A percentile compares a stretch with the other conserved stretches of the same genome.
Conservation (phyloP, 495 filamentous ascomycete species). For the Friedmanniomyces simplex region DNA sequence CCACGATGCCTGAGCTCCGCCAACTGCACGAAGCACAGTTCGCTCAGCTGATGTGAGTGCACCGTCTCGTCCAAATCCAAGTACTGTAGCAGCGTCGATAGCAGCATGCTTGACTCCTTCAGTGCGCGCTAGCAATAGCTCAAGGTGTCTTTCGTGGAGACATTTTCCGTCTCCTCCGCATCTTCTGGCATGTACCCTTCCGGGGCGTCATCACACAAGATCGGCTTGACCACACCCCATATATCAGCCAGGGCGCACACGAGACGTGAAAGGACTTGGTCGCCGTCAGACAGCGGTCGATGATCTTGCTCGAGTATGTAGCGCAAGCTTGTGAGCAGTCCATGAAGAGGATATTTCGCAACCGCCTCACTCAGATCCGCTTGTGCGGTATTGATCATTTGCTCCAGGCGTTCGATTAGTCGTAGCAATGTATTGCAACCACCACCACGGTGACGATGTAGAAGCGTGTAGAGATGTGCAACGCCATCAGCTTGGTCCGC, state of each 20-base stretch:
- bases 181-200: constrained; percentile 76
- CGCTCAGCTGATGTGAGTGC: constrained; percentile 41
- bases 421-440: constrained; percentile 6
- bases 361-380: constrained; percentile 23
- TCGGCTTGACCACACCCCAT: constrained; percentile 62
- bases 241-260: constrained; percentile 48
- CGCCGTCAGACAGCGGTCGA: not conserved
- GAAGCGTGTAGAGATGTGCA: constrained; percentile 41
- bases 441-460: not conserved
- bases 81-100: constrained; percentile 43
- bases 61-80: not conserved
- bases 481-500: constrained; percentile 82
- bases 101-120: constrained; percentile 69
- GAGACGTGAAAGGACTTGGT: constrained; percentile 43
- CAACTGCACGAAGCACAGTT: constrained; percentile 67
- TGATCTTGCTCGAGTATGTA: constrained; percentile 17
- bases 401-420: constrained; percentile 15
- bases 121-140: constrained; percentile 90
- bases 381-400: constrained; percentile 21
- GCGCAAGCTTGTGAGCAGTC: constrained; percentile 39
- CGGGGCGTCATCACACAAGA: constrained; percentile 83
- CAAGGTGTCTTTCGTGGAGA: constrained; percentile 71
- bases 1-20: constrained; percentile 78
- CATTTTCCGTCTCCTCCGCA: constrained; percentile 53
- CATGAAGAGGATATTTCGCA: constrained; percentile 30